Evolutionary conservation across 345 rosid species (phyloP).

Genomic region (Capsella bursapastoris): DNA sequence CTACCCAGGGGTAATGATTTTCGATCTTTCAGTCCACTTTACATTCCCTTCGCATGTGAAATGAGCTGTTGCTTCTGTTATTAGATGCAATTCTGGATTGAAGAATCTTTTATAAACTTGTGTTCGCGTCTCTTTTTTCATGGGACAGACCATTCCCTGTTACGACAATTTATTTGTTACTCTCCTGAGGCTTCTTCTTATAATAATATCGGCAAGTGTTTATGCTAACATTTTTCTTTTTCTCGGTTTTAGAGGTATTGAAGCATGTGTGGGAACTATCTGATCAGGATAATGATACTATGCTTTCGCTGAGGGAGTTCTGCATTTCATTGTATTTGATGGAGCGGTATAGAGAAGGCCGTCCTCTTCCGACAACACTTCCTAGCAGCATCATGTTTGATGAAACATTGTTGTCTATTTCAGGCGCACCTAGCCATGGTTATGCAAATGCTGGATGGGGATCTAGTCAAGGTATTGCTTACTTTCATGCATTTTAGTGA

Average conservation of each 20-base stretch:
- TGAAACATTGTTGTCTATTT: constrained; percentile 84
- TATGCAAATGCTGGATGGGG: constrained; percentile 85
- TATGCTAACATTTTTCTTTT: constrained; percentile 34
- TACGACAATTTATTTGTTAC: constrained; percentile 22
- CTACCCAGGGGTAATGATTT: constrained; percentile 81
- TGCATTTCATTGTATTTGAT: constrained; percentile 94
- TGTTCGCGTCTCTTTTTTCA: constrained; percentile 14
- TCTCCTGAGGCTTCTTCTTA: constrained; percentile 22
- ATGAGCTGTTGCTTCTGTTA: constrained; percentile 24
- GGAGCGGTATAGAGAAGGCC: constrained; percentile 97
- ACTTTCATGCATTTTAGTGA: constrained; percentile 29
- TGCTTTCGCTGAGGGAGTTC: constrained; percentile 98
- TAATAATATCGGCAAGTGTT: constrained; percentile 27
- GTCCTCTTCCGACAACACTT: constrained; percentile 79
- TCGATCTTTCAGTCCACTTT: constrained; percentile 22
- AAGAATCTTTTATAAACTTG: background rate
- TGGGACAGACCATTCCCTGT: constrained; percentile 24
- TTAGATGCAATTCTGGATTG: constrained; percentile 16
- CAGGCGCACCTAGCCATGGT: constrained; percentile 67
- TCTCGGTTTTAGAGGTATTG: constrained; percentile 69
- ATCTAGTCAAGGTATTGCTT: constrained; percentile 63
- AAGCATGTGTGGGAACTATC: constrained; percentile 99
- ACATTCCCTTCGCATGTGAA: background rate
- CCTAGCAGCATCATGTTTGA: constrained; percentile 85
- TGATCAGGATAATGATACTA: constrained; percentile 97